A percentile compares a stretch with the other conserved stretches of the same genome.
Evolutionary conservation across 352 stramenopile genomes (phyloP).

Genomic region (Globisporangium sylvaticum): DNA sequence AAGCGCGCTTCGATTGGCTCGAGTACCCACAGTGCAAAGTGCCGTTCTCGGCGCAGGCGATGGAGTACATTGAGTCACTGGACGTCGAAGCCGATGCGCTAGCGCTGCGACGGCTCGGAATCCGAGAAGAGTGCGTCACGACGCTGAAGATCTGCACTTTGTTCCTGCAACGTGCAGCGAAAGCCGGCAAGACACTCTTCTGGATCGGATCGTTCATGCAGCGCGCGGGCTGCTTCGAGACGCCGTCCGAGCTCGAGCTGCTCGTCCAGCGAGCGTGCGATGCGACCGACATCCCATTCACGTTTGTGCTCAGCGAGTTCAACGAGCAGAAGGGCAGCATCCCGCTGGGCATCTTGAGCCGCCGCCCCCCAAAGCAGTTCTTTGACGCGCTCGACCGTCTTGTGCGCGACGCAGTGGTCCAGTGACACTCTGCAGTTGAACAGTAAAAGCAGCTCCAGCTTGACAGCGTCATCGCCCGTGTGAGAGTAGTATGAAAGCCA

Average conservation of each 20-base stretch:
- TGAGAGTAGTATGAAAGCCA: neutral
- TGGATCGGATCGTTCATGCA: conserved; percentile 77
- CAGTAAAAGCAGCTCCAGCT: neutral
- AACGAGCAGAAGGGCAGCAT: conserved; percentile 58
- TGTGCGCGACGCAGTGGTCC: conserved; percentile 7
- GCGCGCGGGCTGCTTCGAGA: conserved; percentile 61
- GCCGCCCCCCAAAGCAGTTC: conserved; percentile 58
- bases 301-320: conserved; percentile 52
- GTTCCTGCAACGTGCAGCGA: conserved; percentile 55
- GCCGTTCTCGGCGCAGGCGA: conserved; percentile 36
- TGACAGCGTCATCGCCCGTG: neutral
- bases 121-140: conserved; percentile 67
- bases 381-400: conserved; percentile 46
- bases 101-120: conserved; percentile 47
- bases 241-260: conserved; percentile 53
- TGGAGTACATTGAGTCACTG: conserved; percentile 54
- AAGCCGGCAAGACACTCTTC: conserved; percentile 41
- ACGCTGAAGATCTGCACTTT: conserved; percentile 76
- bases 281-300: conserved; percentile 38
- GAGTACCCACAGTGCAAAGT: conserved; percentile 69
- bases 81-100: conserved; percentile 48
- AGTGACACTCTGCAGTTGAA: neutral
- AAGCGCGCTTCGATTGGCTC: conserved; percentile 79
- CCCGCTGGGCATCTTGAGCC: conserved; percentile 50
- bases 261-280: conserved; percentile 45